Evolutionary conservation across 2,329 filamentous ascomycete species (phyloP), one percentile per base, ranked within the genome.

Genomic region (Pochonia chlamydosporia): DNA sequence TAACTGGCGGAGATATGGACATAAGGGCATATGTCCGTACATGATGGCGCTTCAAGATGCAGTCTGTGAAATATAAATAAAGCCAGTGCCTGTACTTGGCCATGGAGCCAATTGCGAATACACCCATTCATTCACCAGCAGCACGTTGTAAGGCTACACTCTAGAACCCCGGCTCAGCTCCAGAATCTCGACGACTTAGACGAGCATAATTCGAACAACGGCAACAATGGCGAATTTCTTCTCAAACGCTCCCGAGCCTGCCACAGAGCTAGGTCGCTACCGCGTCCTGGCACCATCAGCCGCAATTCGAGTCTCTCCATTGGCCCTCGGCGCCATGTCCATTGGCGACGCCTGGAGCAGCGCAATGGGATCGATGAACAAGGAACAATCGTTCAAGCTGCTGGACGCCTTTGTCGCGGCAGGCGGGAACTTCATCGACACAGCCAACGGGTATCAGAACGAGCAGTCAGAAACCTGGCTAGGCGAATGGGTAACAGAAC

Each of bases 351-450:
- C 70, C 4, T 76, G 72, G 71, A 60, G 56, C 6, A 49, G 58
- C 0, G 55, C 64, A 20, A 68, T 82, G 67, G 79, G 79, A 11
- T 69, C 69, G 44, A 76, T 77, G 64, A 65, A 68, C 57, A 80
- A 83, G 57, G 71, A 76, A 25, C 58, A 68, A 10, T 64, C 74
- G 0, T 82, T 82, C 56, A 68, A 72, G 42, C 69, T 85, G 4
- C 68, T 85, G 2, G 80, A 84, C 53, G 71, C 70, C 47, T 85
- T 73, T 63, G 71, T 67, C 44, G 68, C 70, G 14, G 66, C 72
- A 0, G 82, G 82, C 4, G 82, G 83, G 13, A 86, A 86, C 65
- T 84, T 86, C 61, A 82, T 86, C 59, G 83, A 87, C 61, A 85
- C 80, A 0, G 64, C 76, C 54, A 79, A 75, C 64, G 71, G 69